Base-by-base conservation (phyloP, 2,329 filamentous ascomycete species). In the Monosporascus sp. region DNA sequence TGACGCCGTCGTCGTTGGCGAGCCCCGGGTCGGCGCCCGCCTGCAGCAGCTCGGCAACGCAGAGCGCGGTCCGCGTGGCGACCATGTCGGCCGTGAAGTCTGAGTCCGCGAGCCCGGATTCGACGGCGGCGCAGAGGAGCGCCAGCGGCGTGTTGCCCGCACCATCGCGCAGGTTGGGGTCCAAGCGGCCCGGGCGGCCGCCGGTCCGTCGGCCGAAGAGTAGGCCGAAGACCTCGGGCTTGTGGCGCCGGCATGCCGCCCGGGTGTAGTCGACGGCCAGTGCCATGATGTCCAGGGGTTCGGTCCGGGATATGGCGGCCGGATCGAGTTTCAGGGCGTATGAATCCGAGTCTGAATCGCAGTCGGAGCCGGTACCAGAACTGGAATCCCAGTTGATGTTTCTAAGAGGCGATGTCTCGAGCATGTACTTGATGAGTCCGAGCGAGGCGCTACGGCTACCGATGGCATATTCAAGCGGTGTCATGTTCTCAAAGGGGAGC, bases 381-480 rank as follows among this genome's bases (percentile, higher is more conserved):
- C 14, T 14, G n/a, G 14, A 28, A 18, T 20, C 9, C 17, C 40
- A 18, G 40, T 14, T 43, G 43, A 9, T 6, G 6, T 46, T 46
- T 17, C 17, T 28, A 18, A 46, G 43, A 26, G 43, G 43, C 26
- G 43, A 46, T 7, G 1, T n/a, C 14, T 31, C 3, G 9, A 61
- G 26, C 20, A 61, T 40, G 15, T 28, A 14, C 15, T 37, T 9
- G 18, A 58, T 40, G 5, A 52, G 31, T 5, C 18, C 17, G 7
- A 55, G 1, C 9, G 55, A 47, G n/a, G 53, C 52, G 31, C 47
- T 52, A 8, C 24, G 43, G 14, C 22, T 26, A 3, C 50, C 40
- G 26, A 63, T 61, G 7, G 60, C 60, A 52, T 56, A 63, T 44
- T 51, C 56, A 8, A 63, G 48, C 24, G 60, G 59, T 14, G 59